Evolutionary conservation across 352 stramenopile genomes (phyloP).

Genomic region (Pythium brassicae): DNA sequence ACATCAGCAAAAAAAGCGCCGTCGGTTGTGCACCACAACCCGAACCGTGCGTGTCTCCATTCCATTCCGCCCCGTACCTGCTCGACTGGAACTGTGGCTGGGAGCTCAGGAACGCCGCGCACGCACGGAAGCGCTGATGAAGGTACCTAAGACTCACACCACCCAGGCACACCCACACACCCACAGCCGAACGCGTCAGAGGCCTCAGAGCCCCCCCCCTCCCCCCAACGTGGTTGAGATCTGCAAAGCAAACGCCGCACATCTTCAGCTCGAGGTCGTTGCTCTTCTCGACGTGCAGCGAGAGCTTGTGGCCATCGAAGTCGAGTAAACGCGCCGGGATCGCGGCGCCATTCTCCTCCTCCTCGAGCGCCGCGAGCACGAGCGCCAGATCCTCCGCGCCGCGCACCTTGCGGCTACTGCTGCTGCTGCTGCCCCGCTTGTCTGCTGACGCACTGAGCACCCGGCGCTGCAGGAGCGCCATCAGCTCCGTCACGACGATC

Average conservation of each 20-base stretch:
- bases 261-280: conserved; percentile 21
- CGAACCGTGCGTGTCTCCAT: background rate
- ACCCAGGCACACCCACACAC: conserved; percentile 4
- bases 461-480: conserved; percentile 33
- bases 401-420: conserved; percentile 13
- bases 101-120: conserved; percentile 27
- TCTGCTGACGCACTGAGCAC: conserved; percentile 9
- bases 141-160: conserved; percentile 64
- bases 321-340: conserved; percentile 24
- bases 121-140: conserved; percentile 56
- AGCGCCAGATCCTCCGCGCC: conserved; percentile 26
- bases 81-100: conserved; percentile 12
- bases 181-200: background rate
- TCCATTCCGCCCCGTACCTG: conserved; percentile 9
- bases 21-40: too few relatives aligned
- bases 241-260: conserved; percentile 9
- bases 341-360: conserved; percentile 26
- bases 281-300: conserved; percentile 23
- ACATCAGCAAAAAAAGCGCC: too few relatives aligned
- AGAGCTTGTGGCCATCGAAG: conserved; percentile 37
- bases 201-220: too few relatives aligned
- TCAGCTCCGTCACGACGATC: conserved; percentile 57
- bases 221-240: too few relatives aligned
- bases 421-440: background rate
- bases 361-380: conserved; percentile 34